These are phyloP conservation scores for Hypericum perforatum DNA, from an alignment of 345 rosid species.

Conservation along the genomic window DNA sequence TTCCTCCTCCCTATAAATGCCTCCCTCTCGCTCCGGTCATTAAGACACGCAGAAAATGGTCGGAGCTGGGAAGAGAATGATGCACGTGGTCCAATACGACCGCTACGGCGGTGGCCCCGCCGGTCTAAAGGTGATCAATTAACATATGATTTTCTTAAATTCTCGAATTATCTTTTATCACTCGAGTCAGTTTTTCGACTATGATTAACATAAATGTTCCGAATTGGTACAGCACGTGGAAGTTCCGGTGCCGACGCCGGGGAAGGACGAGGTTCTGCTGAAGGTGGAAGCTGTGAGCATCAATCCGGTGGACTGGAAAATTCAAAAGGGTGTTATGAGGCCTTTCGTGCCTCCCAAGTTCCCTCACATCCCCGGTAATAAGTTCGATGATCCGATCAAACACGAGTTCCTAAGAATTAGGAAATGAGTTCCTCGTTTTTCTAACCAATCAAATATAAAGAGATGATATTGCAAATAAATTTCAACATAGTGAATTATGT, in stretches of 20 bases:
- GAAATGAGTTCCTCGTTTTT: no score
- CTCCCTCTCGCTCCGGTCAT: no score
- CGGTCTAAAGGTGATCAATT: background rate
- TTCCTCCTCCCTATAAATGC: no score
- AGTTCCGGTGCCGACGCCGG: conserved; percentile 7
- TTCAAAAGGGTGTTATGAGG: background rate
- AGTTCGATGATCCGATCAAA: background rate
- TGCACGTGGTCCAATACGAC: conserved; percentile 1
- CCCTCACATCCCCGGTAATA: background rate
- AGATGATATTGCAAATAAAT: no score
- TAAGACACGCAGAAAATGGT: background rate
- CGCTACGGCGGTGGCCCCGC: conserved; percentile 2
- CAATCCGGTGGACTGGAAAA: conserved; percentile 1
- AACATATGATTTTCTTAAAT: background rate
- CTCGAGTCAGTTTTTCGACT: background rate
- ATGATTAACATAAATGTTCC: background rate
- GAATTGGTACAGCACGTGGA: background rate
- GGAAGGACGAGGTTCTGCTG: background rate
- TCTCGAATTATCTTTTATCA: background rate
- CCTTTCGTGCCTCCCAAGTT: background rate
- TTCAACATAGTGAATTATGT: no score
- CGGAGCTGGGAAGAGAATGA: background rate
- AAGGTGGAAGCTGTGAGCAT: background rate
- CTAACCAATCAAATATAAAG: no score
- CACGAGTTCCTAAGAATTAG: no score